Conservation (phyloP, 345 rosid genomes). For the Streptanthus diversifolius region DNA sequence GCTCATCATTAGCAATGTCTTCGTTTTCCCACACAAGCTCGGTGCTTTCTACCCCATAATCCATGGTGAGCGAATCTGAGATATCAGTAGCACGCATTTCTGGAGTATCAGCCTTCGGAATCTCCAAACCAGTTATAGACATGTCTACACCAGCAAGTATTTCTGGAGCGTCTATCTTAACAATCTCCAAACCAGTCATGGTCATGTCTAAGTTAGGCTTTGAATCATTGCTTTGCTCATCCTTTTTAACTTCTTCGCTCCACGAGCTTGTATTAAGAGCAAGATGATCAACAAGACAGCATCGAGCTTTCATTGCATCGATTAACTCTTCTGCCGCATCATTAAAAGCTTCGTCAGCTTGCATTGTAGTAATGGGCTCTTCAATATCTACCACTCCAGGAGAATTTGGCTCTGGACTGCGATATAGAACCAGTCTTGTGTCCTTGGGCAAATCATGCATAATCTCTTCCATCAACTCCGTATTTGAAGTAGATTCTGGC, state of each 20-base stretch:
- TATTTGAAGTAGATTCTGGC: conserved; percentile 17
- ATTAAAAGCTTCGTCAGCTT: neutral
- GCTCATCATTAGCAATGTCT: conserved; percentile 33
- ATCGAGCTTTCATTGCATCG: conserved; percentile 23
- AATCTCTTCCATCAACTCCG: conserved; percentile 13
- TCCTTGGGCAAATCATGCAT: conserved; percentile 11
- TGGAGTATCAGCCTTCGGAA: conserved; percentile 32
- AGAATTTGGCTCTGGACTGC: conserved; percentile 18
- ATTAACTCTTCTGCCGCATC: conserved; percentile 3
- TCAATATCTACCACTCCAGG: conserved; percentile 9
- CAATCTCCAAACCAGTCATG: conserved; percentile 34
- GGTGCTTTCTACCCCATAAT: conserved; percentile 9
- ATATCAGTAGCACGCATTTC: conserved; percentile 18
- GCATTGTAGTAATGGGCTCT: conserved; percentile 14
- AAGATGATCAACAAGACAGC: conserved; percentile 25
- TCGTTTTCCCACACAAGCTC: conserved; percentile 17
- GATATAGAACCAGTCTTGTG: neutral
- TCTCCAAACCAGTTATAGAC: conserved; percentile 31
- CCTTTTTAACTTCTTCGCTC: conserved; percentile 10
- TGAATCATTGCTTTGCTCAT: conserved; percentile 23
- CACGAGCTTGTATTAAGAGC: neutral
- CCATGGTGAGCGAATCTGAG: conserved; percentile 11
- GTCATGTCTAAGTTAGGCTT: neutral
- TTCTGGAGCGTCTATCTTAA: conserved; percentile 31
- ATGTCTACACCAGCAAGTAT: conserved; percentile 3